A percentile compares a stretch with the other conserved stretches of the same genome.
phyloP scores from a whole-genome alignment of 2,329 filamentous ascomycete genomes.

The Clathrospora elynae region DNA sequence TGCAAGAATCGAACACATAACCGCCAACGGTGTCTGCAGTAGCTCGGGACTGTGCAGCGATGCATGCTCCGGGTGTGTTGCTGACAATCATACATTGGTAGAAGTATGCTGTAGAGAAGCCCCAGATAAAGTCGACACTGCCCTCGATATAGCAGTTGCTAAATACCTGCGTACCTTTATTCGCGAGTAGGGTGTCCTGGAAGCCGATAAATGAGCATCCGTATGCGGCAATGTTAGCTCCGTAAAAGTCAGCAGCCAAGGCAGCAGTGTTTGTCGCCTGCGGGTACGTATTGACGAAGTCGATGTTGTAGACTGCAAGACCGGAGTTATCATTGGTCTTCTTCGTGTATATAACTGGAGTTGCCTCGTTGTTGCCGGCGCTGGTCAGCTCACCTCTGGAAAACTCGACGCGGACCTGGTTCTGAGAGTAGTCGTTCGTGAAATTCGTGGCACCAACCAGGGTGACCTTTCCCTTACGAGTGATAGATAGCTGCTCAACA shows the following conservation, averaged over 20 bases:
- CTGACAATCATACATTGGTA: conserved; percentile 48
- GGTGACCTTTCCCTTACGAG: conserved; percentile 51
- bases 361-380: conserved; percentile 50
- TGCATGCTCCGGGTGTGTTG: conserved; percentile 29
- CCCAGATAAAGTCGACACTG: conserved; percentile 63
- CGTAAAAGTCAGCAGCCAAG: conserved; percentile 56
- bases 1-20: conserved; percentile 60
- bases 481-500: conserved; percentile 51
- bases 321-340: conserved; percentile 40
- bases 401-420: conserved; percentile 49
- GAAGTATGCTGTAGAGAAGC: conserved; percentile 57
- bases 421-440: conserved; percentile 45
- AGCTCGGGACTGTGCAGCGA: conserved; percentile 27
- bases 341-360: conserved; percentile 54
- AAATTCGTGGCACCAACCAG: conserved; percentile 45
- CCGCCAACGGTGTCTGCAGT: conserved; percentile 43
- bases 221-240: conserved; percentile 59
- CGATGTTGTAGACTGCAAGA: conserved; percentile 36
- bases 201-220: conserved; percentile 59
- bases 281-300: conserved; percentile 50
- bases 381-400: conserved; percentile 50
- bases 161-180: conserved; percentile 60
- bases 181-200: conserved; percentile 56
- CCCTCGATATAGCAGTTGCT: conserved; percentile 61
- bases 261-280: conserved; percentile 42